phyloP scores from a whole-genome alignment of 441 rosid species.

The Populus hybrid region DNA sequence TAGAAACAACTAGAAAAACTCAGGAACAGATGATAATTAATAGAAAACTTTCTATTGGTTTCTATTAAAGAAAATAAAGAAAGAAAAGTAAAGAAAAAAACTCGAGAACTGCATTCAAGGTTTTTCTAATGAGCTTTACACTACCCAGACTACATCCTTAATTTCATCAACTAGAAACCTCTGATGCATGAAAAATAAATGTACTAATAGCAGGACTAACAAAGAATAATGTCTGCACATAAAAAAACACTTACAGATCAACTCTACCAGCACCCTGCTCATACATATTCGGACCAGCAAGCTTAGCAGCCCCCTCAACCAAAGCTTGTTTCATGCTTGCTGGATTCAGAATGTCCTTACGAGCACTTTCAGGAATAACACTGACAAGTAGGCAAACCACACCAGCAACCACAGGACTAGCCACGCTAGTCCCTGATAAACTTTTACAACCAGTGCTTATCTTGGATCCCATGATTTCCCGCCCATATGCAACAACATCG shows the following conservation, averaged over 20 bases:
- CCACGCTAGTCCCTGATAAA: conserved; percentile 97
- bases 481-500: conserved; percentile 96
- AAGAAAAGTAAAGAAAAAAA: too few relatives aligned
- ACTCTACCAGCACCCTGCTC: conserved; percentile 99
- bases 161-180: neutral
- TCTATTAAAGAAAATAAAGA: too few relatives aligned
- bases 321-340: conserved; percentile 99
- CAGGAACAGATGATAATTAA: neutral
- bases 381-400: conserved; percentile 94
- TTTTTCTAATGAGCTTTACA: neutral
- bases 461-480: conserved; percentile 97
- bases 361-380: conserved; percentile 66
- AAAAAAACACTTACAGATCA: conserved; percentile 64
- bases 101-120: neutral
- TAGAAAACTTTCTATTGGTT: neutral
- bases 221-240: conserved; percentile 5
- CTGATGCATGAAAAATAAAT: neutral
- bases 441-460: conserved; percentile 97
- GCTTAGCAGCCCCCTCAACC: conserved; percentile 99
- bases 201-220: neutral
- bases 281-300: conserved; percentile 90
- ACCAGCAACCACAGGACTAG: conserved; percentile 99
- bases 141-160: neutral
- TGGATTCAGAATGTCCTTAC: conserved; percentile 80
- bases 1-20: neutral